Percentiles rank a stretch among this genome's conserved stretches.
Conservation (phyloP, 2,329 filamentous ascomycete species). For the Colletotrichum eremochloae region DNA sequence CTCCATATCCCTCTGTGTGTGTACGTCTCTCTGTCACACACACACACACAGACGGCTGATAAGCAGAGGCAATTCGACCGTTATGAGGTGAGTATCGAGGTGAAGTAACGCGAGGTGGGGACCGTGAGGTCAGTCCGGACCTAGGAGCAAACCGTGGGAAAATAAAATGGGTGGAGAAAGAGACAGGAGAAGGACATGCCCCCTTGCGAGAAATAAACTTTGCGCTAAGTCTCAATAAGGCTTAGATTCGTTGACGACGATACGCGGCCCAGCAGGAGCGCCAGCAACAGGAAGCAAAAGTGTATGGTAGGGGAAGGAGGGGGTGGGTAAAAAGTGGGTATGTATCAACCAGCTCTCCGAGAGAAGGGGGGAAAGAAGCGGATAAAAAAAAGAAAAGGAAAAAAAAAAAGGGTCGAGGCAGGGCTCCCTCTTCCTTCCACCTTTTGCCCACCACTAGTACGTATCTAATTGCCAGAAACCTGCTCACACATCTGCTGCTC, state of each 20-base stretch:
- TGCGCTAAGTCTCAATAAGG: constrained; percentile 5
- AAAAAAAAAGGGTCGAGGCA: not conserved
- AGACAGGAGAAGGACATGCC: not conserved
- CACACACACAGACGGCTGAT: not conserved
- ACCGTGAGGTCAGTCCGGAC: constrained; percentile 18
- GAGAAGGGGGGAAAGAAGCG: not conserved
- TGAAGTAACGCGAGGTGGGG: constrained; percentile 14
- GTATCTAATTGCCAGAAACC: constrained; percentile 36
- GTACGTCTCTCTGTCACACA: not conserved
- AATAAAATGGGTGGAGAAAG: constrained; percentile 25
- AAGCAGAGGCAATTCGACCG: constrained; percentile 7
- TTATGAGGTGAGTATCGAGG: not conserved
- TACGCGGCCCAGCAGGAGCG: constrained; percentile 36
- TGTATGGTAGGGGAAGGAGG: not conserved
- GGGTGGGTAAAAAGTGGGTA: not conserved
- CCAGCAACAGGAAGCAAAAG: constrained; percentile 3
- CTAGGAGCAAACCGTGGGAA: constrained; percentile 14
- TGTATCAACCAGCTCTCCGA: constrained; percentile 11
- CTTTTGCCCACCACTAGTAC: constrained; percentile 13
- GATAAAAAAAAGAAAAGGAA: not conserved
- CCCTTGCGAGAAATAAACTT: constrained; percentile 36
- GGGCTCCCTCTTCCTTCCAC: not conserved
- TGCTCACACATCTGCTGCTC: constrained; percentile 23
- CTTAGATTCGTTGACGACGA: constrained; percentile 21
- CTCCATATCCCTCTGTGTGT: not conserved